Evolutionary conservation across 768 basidiomycete species (phyloP).

Genomic region (Infundibulicybe gibba): DNA sequence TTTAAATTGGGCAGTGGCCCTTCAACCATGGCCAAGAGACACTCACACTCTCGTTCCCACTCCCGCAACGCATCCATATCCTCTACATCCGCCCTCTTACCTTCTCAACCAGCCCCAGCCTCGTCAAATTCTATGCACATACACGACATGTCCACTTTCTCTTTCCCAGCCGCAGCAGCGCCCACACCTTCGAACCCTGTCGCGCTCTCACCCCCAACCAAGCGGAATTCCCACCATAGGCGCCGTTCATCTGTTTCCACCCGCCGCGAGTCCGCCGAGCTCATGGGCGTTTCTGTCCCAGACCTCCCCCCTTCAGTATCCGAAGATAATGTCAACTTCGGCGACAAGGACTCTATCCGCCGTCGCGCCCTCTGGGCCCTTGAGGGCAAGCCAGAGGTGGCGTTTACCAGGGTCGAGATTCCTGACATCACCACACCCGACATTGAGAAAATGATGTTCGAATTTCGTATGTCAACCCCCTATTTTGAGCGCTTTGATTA

Average conservation of each 20-base stretch:
- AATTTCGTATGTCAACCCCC: constrained; percentile 54
- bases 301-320: constrained; percentile 57
- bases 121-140: constrained; percentile 32
- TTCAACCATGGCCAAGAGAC: constrained; percentile 32
- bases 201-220: constrained; percentile 34
- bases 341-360: constrained; percentile 76
- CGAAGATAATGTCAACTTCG: constrained; percentile 66
- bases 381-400: constrained; percentile 75
- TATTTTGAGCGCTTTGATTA: constrained; percentile 5
- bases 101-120: constrained; percentile 33
- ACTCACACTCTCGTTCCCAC: constrained; percentile 62
- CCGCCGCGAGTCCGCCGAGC: constrained; percentile 83
- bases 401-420: constrained; percentile 78
- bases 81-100: constrained; percentile 37
- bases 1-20: constrained; percentile 64
- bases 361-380: constrained; percentile 82
- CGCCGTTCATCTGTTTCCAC: constrained; percentile 89
- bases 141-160: constrained; percentile 29
- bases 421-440: constrained; percentile 69
- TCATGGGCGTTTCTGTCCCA: constrained; percentile 81
- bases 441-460: constrained; percentile 52
- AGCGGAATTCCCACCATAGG: constrained; percentile 78
- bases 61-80: constrained; percentile 67
- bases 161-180: constrained; percentile 16
- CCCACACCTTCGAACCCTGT: constrained; percentile 16